phyloP scores from a whole-genome alignment of 1,139 yeast genomes.

The Zygosaccharomyces sapae region DNA sequence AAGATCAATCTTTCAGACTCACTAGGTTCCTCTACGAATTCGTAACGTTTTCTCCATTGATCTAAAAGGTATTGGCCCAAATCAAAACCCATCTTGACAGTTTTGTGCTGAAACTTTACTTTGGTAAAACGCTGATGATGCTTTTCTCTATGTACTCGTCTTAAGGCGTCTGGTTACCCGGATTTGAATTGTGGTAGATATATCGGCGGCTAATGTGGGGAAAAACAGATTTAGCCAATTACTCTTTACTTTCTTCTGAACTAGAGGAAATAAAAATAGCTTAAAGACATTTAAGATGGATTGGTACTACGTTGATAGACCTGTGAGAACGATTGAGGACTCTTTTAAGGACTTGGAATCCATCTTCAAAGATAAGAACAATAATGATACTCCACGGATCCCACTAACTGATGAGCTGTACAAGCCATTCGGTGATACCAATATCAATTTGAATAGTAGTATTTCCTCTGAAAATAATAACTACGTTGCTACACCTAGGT shows the following conservation, averaged over 20 bases:
- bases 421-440: neutral
- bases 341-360: slow-evolving; percentile 23
- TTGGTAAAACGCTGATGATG: neutral
- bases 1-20: slow-evolving; percentile 17
- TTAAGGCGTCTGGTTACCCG: neutral
- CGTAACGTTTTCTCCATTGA: slow-evolving; percentile 10
- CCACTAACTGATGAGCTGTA: neutral
- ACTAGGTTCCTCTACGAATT: slow-evolving; percentile 14
- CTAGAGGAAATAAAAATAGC: neutral
- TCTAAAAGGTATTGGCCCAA: slow-evolving; percentile 5
- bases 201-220: slow-evolving; percentile 4
- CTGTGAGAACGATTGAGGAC: slow-evolving; percentile 21
- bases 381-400: neutral
- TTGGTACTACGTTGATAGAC: slow-evolving; percentile 1
- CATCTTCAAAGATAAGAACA: neutral
- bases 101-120: slow-evolving; percentile 2
- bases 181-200: neutral
- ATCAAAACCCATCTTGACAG: slow-evolving; percentile 2
- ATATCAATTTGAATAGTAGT: neutral
- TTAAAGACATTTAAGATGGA: slow-evolving; percentile 5
- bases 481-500: slow-evolving; percentile 1
- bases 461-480: neutral
- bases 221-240: neutral
- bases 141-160: neutral
- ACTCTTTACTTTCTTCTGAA: neutral